Conservation (phyloP, 2,329 filamentous ascomycete genomes). For the Ascochyta fabae region DNA sequence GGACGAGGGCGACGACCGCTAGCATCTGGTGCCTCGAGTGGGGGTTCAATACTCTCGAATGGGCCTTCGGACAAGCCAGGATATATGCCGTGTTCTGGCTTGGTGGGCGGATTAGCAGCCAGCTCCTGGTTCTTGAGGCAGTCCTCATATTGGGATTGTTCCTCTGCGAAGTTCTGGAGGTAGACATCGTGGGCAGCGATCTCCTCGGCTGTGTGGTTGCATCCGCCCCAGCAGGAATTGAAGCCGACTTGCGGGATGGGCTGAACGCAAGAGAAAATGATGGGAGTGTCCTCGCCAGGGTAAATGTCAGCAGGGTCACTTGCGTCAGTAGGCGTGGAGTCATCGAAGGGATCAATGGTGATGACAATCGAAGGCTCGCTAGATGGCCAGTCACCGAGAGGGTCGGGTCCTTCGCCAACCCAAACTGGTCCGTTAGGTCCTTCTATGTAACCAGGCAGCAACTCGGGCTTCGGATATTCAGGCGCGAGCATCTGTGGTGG, state of each 20-base stretch:
- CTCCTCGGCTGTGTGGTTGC: constrained; percentile 8
- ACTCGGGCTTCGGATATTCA: neutral
- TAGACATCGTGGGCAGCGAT: constrained; percentile 7
- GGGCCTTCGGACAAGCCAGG: neutral
- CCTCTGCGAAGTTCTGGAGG: constrained; percentile 1
- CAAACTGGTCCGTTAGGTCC: constrained; percentile 8
- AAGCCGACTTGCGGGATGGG: constrained; percentile 8
- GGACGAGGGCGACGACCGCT: constrained; percentile 5
- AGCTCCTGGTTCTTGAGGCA: neutral
- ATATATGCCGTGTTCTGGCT: neutral
- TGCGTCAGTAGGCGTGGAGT: neutral
- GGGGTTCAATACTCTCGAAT: neutral
- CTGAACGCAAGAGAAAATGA: neutral
- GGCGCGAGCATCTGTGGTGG: neutral
- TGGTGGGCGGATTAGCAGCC: neutral
- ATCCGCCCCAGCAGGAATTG: constrained; percentile 9
- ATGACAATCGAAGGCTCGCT: neutral
- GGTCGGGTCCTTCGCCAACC: constrained; percentile 8
- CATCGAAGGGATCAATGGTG: constrained; percentile 1
- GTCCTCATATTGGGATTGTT: neutral
- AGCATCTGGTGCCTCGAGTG: constrained; percentile 3
- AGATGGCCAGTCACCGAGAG: neutral
- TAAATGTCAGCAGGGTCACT: neutral
- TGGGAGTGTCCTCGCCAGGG: neutral
- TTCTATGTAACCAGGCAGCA: constrained; percentile 2